Base-by-base conservation (phyloP, 805 yeast genomes). In the Jamesozyma spencerorum region DNA sequence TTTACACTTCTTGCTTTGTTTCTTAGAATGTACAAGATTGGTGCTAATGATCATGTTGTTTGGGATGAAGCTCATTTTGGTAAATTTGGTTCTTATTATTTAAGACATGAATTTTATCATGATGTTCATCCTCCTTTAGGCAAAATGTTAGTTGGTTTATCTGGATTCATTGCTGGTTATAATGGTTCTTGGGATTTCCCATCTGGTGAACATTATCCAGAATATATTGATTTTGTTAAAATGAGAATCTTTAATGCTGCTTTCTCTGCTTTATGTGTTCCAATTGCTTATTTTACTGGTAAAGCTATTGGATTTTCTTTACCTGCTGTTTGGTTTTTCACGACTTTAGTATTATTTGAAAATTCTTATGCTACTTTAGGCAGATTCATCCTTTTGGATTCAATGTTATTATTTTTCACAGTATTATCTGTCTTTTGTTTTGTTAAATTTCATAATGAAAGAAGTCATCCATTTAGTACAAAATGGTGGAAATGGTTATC, bases 401-500 rank as follows among this genome's bases (percentile, higher is more conserved):
- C 90, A 7, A 79, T 82, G 78, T 64, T 84, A 27, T 58, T 84
- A 39, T 80, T 81, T 51, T 84, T 84, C 65, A 84, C 90, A 0
- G 78, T 81, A 5, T 70, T 84, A 2, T 79, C 90, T 6, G 72
- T 80, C 47, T 71, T 67, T 48, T 69, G 83, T 46, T 68, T 83
- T 46, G 70, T 75, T 2, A 72, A 74, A 43, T 55, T 79, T 30
- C 81, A 81, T 55, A 58, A 58, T 8, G 59, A 74, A 46, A 68
- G 77, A 49, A 41, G 55, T 2, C 44, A 51, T 5, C 68, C 71
- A 27, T 92, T 90, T 58, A 53, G 81, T 19, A 68, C 80, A 58
- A 79, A 80, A 62, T 92, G 99, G 98, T 92, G 94, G 94, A 77
- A 78, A 59, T 88, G 97, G 95, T 66, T 92, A 38, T 55, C 81